These are phyloP conservation scores for Thalassiosira sp. DNA, from an alignment of 352 stramenopile species.

Conservation along the genomic window DNA sequence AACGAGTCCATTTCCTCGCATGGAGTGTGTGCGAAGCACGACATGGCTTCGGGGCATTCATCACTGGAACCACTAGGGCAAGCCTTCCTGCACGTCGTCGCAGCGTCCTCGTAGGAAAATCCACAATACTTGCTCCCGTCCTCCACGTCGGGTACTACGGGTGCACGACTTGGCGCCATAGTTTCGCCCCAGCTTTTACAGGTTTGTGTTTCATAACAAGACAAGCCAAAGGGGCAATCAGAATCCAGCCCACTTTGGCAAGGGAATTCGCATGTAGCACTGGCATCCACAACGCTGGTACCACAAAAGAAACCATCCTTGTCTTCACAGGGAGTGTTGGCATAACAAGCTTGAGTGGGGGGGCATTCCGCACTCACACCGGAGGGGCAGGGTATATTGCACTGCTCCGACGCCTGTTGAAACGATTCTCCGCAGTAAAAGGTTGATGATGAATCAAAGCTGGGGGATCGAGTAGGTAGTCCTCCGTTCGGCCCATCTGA, in stretches of 20 bases:
- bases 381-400: constrained; percentile 34
- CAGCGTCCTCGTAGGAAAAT: constrained; percentile 41
- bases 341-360: constrained; percentile 44
- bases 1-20: constrained; percentile 53
- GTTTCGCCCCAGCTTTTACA: constrained; percentile 20
- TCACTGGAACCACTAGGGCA: constrained; percentile 38
- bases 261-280: constrained; percentile 35
- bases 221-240: constrained; percentile 30
- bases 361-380: constrained; percentile 40
- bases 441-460: constrained; percentile 20
- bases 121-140: constrained; percentile 58
- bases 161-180: constrained; percentile 17
- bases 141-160: constrained; percentile 28
- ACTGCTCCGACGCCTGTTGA: constrained; percentile 38
- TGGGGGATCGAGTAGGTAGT: constrained; percentile 25
- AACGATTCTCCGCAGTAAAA: constrained; percentile 56
- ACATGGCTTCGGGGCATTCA: constrained; percentile 49
- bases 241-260: constrained; percentile 40
- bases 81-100: constrained; percentile 28
- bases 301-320: constrained; percentile 56
- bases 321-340: constrained; percentile 52
- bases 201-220: constrained; percentile 50
- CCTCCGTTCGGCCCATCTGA: neutral
- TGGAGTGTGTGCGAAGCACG: constrained; percentile 52
- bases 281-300: constrained; percentile 47